Evolutionary conservation across 202 grass and related monocot genomes (phyloP), one percentile per base, ranked within the genome.

Genomic region (Zizania palustris): DNA sequence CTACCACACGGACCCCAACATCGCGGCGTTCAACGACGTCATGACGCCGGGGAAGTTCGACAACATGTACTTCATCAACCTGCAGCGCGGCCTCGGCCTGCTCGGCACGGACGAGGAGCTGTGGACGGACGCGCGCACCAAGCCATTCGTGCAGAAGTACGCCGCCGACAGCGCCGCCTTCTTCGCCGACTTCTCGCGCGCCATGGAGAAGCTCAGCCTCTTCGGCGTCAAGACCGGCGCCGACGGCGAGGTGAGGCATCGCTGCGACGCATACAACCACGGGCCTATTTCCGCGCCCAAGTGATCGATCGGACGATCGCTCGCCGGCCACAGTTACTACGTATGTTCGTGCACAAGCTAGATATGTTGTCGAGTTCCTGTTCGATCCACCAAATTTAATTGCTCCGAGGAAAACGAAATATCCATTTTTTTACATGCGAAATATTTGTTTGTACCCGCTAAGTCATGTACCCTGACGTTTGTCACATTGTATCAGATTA

Each of bases 11-110:
- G 92, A 93, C 81, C 78, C 71, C 0, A 96, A 89, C 65, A 80
- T 96, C 68, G 83, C 96, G 0, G 86, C 96, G 4, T 99, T 99
- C 86, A 99, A 96, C 74, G 96, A 99, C 87, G 72, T 99, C 70
- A 96, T 93, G 81, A 99, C 96, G 8, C 96, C 96, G 8, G 96
- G 91, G 28, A 99, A 96, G 78, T 99, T 96, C 76, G 89, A 99
- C 89, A 99, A 99, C 90, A 71, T 84, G 78, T 99, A 99, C 87
- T 99, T 84, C 85, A 46, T 92, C 72, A 99, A 99, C 82, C 77
- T 99, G 19, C 39, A 85, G 72, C 90, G 78, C 15, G 96, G 96
- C 3, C 71, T 99, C 7, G 96, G 89, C 8, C 78, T 99, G 63
- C 89, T 95, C 48, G 61, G 56, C 45, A 88, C 87, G 1, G 96